Base-by-base conservation (phyloP, 257 asterid species). In the Nicotiana otophora region DNA sequence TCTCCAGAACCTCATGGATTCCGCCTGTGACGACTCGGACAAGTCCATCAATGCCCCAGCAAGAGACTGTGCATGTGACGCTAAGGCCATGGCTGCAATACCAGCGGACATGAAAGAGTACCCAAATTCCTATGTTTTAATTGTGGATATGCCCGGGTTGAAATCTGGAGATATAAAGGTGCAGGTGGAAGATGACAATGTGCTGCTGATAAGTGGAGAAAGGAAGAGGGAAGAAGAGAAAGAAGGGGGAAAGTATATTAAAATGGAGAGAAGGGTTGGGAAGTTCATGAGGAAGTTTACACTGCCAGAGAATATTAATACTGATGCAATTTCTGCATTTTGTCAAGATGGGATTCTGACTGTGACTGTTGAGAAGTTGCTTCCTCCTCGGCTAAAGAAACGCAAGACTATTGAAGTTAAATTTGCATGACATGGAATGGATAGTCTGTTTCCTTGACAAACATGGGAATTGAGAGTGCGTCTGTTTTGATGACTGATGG, bases 371-470 rank as follows among this genome's bases (percentile, higher is more conserved):
- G 34, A 84, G 84, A 95, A 93, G 61, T 60, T 89, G 89, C 97
- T 97, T 0, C 97, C 98, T 19, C 98, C 97, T 19, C 87, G 89
- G 89, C 93, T 98, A 0, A 95, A 93, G 96, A 92, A 91, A 86
- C 92, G 94, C 1, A 95, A 79, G 90, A 91, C 94, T 2, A 86
- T 95, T 66, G 90, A 91, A 64, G 98, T 95, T 12, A 87, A 89
- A 84, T 84, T 90, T 61, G 95, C 87, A 46, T 93, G 86, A 82
- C 9, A 39, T 39, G 46, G 46, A 63, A 12, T 76, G 30, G 1
- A 10, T 63, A 51, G 55, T 51, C 15, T 11, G 55, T 51, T 10
- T 51, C 15, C 23, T 57, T 16, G 62, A 17, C n/a, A n/a, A n/a
- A n/a, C 23, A 57, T 17, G 8, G 23, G 26, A 23, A 23, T 23